Conservation (phyloP, 805 yeast genomes). For the Teunomyces funiuensis region DNA sequence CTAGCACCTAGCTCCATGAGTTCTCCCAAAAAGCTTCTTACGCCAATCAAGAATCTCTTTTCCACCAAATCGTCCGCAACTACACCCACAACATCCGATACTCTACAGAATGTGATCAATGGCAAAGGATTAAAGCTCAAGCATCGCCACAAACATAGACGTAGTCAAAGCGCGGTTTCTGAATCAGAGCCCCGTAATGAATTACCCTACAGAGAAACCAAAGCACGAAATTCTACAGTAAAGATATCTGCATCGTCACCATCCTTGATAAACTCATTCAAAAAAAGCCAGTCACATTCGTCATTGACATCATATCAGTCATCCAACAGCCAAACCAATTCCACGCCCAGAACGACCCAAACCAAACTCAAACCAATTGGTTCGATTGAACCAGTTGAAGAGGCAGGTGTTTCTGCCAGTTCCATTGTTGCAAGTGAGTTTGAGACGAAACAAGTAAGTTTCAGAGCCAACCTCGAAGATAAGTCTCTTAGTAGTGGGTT, state of each 20-base stretch:
- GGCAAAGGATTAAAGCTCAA: neutral
- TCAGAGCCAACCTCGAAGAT: constrained; percentile 3
- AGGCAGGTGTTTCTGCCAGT: constrained; percentile 1
- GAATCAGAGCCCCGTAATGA: constrained; percentile 3
- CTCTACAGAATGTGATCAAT: constrained; percentile 5
- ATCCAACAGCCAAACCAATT: constrained; percentile 2
- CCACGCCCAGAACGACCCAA: constrained; percentile 1
- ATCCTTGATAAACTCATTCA: constrained; percentile 1
- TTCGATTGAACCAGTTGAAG: constrained; percentile 1
- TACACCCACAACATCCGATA: constrained; percentile 8
- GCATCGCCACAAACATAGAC: constrained; percentile 8
- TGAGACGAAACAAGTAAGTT: constrained; percentile 14
- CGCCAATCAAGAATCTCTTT: constrained; percentile 28
- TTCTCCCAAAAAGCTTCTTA: constrained; percentile 27
- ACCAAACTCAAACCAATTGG: constrained; percentile 6
- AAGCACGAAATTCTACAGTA: neutral
- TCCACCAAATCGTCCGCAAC: constrained; percentile 12
- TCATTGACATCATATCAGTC: constrained; percentile 8
- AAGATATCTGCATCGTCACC: constrained; percentile 4
- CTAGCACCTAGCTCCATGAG: constrained; percentile 6
- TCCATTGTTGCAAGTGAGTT: constrained; percentile 10
- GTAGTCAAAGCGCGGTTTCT: constrained; percentile 10
- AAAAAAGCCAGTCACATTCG: constrained; percentile 7
- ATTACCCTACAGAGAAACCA: neutral
- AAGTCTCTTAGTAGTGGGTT: neutral